Evolutionary conservation across 768 basidiomycete genomes (phyloP).

Genomic region (Sarcodon aspratus): DNA sequence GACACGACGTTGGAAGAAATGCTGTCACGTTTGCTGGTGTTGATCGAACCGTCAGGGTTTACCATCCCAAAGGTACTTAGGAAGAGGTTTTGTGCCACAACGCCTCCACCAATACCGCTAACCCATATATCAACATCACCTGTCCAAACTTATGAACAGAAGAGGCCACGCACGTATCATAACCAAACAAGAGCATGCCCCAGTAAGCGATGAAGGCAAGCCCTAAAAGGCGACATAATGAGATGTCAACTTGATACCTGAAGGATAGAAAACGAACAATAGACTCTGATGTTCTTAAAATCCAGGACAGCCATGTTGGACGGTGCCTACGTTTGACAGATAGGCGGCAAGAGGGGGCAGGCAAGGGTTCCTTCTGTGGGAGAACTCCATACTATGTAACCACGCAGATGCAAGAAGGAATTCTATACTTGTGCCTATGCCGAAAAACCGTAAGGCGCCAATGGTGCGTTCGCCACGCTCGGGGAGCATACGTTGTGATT

Average conservation of each 20-base stretch:
- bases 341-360: background rate
- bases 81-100: slow-evolving; percentile 56
- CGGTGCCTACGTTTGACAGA: background rate
- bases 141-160: slow-evolving; percentile 3
- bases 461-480: too few relatives aligned
- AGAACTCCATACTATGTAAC: too few relatives aligned
- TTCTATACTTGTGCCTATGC: too few relatives aligned
- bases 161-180: slow-evolving; percentile 45
- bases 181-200: slow-evolving; percentile 78
- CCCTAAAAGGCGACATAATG: slow-evolving; percentile 27
- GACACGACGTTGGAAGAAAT: slow-evolving; percentile 82
- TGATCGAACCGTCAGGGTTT: slow-evolving; percentile 28
- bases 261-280: slow-evolving; percentile 4
- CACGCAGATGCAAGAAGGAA: too few relatives aligned
- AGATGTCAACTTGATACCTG: background rate
- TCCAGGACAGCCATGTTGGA: background rate
- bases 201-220: slow-evolving; percentile 65
- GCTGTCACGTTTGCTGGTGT: slow-evolving; percentile 29
- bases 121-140: slow-evolving; percentile 10
- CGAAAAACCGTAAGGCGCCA: too few relatives aligned
- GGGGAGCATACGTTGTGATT: too few relatives aligned
- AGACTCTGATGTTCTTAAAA: slow-evolving; percentile 8
- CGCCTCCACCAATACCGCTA: slow-evolving; percentile 59
- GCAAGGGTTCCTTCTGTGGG: background rate
- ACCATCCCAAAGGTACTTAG: slow-evolving; percentile 47